Percentiles rank a stretch among this genome's conserved stretches.
phyloP scores from a whole-genome alignment of 1,139 yeast species.

The Yamadazyma songkhlaensis region DNA sequence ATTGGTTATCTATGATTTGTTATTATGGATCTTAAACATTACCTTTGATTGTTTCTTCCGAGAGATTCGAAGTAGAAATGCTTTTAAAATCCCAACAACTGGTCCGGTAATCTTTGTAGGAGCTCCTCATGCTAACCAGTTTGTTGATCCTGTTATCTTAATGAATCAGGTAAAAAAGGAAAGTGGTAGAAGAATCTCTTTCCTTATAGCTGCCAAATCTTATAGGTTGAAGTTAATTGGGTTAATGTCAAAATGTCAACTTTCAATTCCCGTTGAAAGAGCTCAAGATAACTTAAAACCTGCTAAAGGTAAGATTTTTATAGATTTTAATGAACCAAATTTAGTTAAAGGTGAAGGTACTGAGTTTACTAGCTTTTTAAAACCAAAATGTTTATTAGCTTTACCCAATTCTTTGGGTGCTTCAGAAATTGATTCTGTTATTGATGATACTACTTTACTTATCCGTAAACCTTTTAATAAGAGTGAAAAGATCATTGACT shows the following conservation, averaged over 20 bases:
- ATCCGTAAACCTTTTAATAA: constrained; percentile 71
- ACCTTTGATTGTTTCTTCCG: constrained; percentile 68
- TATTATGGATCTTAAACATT: constrained; percentile 46
- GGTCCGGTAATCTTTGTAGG: constrained; percentile 95
- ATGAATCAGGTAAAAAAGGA: constrained; percentile 78
- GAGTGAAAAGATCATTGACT: constrained; percentile 39
- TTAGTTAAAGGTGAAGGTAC: constrained; percentile 66
- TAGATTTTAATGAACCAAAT: constrained; percentile 48
- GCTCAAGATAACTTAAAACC: constrained; percentile 78
- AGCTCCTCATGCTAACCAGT: constrained; percentile 97
- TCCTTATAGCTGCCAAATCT: constrained; percentile 79
- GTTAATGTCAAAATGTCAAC: constrained; percentile 66
- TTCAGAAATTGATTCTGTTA: constrained; percentile 63
- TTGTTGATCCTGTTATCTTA: constrained; percentile 84
- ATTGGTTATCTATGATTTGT: constrained; percentile 43
- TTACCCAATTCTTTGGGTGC: constrained; percentile 80
- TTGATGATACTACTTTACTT: constrained; percentile 72
- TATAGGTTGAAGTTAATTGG: constrained; percentile 70
- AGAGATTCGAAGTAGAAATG: constrained; percentile 88
- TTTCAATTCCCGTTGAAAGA: constrained; percentile 85
- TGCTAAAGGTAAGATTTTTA: constrained; percentile 60
- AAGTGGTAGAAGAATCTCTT: constrained; percentile 69
- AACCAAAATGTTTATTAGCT: constrained; percentile 67
- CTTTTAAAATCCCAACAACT: constrained; percentile 74
- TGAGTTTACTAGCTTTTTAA: constrained; percentile 62